Evolutionary conservation across 164 flowering plant genomes (phyloP), one percentile per base, ranked within the genome.

Genomic region (Macadamia tetraphylla): DNA sequence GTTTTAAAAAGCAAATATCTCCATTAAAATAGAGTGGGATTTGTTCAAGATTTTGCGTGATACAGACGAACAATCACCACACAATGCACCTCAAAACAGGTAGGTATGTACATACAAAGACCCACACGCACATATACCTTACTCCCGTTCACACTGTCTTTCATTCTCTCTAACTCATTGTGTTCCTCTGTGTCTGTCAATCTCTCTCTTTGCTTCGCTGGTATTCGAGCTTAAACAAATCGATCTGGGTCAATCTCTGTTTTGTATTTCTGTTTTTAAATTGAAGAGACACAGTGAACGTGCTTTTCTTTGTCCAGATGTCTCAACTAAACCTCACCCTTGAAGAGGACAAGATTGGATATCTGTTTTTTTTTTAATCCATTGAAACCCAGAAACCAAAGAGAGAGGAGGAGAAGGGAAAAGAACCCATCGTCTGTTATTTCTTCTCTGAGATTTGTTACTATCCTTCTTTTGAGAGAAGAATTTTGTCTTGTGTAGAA

Each of bases 401-500:
- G 58, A 59, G 42, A 46, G 64, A 49, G 13, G 9, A 9, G 51
- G 51, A 46, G 8, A 46, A 46, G 51, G 51, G 51, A 56, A 67
- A 58, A 67, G 46, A 35, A 18, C 1, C 32, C 60, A 29, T 32
- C 60, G 29, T 58, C 29, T 58, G 60, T 9, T 58, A 58, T 7
- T 58, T 58, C 3, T 53, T 58, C 76, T 71, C 80, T 60, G 86
- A 78, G 77, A 76, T 73, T 67, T 77, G 86, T 65, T 80, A 75
- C 68, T 49, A 69, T 77, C 71, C 82, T 62, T 77, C 82, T 81
- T 83, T 83, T 83, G 77, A 80, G 81, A 64, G 12, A 44, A 62
- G 29, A 46, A 31, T 68, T 35, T 52, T 70, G 72, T 71, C 82
- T 79, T 79, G 82, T 79, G 66, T 75, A 60, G 13, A 56, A 35